Base-by-base conservation (phyloP, 1,284 basidiomycete species). In the Ceraceosorus bombacis region DNA sequence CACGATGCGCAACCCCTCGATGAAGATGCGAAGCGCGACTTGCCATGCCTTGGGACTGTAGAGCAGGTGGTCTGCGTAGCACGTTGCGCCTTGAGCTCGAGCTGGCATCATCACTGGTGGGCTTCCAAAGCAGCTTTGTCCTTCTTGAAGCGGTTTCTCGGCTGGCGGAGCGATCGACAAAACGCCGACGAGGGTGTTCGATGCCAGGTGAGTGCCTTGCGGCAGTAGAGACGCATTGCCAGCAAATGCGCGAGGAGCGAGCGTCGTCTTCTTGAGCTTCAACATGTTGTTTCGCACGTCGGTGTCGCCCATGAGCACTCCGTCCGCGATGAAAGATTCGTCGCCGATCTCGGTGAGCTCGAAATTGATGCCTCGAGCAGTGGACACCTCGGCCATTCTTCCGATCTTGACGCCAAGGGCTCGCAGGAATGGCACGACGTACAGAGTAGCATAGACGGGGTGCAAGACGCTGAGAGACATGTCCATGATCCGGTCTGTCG, bases 341-440 rank as follows among this genome's bases (percentile, higher is more conserved):
- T 60, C 58, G 41, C 58, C 58, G 36, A 60, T 56, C n/a, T 57
- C 58, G n/a, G n/a, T 10, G 15, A 60, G 55, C 39, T 60, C 49
- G 38, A 57, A 59, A 6, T 60, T 17, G 15, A 60, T 37, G 27
- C 58, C 58, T 5, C 46, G 12, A 12, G 58, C 58, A 17, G 58
- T 60, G n/a, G 54, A 56, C 27, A 60, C 43, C 50, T 60, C 58
- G 15, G 58, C 58, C 5, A 53, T 9, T 5, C 49, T 13, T 6
- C 54, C 54, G 13, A 60, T 57, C 53, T 55, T 58, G 58, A 60
- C 58, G 15, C 58, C 58, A 12, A 60, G 13, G 6, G 53, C 54
- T 5, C 58, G 54, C 6, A 60, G 51, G 12, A 55, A 56, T 17
- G 54, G 54, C 6, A 60, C 53, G 4, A 49, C 36, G 39, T 60